Conservation (phyloP, 805 yeast genomes). For the Saccharomycopsis microspora region DNA sequence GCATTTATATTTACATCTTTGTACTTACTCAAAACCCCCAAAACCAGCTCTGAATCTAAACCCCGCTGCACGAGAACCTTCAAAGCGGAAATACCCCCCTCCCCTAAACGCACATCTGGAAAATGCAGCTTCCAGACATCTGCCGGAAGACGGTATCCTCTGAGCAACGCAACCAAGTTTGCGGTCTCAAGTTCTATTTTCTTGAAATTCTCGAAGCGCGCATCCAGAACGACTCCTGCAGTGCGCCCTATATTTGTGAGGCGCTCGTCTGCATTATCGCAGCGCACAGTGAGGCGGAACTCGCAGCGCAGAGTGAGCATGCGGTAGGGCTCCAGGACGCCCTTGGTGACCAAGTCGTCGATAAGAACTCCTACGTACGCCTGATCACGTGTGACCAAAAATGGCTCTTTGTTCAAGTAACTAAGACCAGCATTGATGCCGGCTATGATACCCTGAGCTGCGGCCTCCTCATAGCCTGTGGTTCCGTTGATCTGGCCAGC, state of each 20-base stretch:
- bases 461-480: conserved; percentile 98
- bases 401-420: conserved; percentile 26
- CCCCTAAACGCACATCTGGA: conserved; percentile 24
- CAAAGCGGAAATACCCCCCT: conserved; percentile 48
- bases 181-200: conserved; percentile 35
- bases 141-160: conserved; percentile 36
- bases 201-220: conserved; percentile 39
- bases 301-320: conserved; percentile 98
- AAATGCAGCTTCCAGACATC: conserved; percentile 45
- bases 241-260: conserved; percentile 58
- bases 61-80: conserved; percentile 30
- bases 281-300: conserved; percentile 77
- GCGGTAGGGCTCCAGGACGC: conserved; percentile 93
- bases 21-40: conserved; percentile 24
- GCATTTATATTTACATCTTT: background rate
- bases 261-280: conserved; percentile 89
- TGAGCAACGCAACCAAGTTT: conserved; percentile 34
- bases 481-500: conserved; percentile 99
- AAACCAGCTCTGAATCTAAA: conserved; percentile 1
- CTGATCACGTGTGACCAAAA: conserved; percentile 60
- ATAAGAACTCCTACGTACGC: conserved; percentile 89
- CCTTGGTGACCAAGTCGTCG: conserved; percentile 90
- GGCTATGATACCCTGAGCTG: conserved; percentile 91
- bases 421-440: conserved; percentile 88
- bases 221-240: conserved; percentile 54